Base-by-base conservation (phyloP, 139 green algal genomes). In the Volvox reticuliferus region DNA sequence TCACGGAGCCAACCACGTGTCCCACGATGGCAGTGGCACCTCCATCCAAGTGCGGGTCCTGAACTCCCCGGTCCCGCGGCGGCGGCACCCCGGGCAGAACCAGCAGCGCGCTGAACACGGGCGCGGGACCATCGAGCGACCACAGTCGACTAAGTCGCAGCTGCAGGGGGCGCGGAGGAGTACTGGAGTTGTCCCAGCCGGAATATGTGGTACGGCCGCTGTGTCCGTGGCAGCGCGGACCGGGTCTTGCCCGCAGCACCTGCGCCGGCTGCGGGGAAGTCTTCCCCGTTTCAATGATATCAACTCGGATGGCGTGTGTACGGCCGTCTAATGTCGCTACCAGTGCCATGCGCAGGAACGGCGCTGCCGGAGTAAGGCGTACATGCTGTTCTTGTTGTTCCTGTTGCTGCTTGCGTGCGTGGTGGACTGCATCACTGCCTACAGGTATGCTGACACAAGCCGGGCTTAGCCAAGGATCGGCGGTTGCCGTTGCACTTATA, bases 61-160 rank as follows among this genome's bases (percentile, higher is more conserved):
- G 65, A 55, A 5, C 44, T 55, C 44, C 5, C 44, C 9, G 44
- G 44, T 55, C 1, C 69, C 1, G 71, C 20, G 9, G 16, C n/a
- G 21, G 13, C 28, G 71, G 71, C 71, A 24, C 22, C 86, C 32
- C 5, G n/a, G 71, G 1, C n/a, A 76, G 1, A 24, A 88, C 30
- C 65, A 91, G 76, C 33, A 85, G 84, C 0, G 63, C 73, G 50
- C 78, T 88, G 84, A 93, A 93, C 1, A 91, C n/a, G 6, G 90
- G 90, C n/a, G 78, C 84, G 21, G 67, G 61, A 55, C 76, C 76
- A 0, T 35, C 37, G 55, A 78, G 21, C n/a, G 6, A 33, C 61
- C 87, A 85, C 76, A 85, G 36, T 16, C 61, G 35, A 0, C 24
- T 26, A 26, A 85, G 16, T 1, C 24, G 30, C 33, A 88, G 80